Conservation (phyloP, 192 early-diverging fungal genomes). For the Endogone sp. region DNA sequence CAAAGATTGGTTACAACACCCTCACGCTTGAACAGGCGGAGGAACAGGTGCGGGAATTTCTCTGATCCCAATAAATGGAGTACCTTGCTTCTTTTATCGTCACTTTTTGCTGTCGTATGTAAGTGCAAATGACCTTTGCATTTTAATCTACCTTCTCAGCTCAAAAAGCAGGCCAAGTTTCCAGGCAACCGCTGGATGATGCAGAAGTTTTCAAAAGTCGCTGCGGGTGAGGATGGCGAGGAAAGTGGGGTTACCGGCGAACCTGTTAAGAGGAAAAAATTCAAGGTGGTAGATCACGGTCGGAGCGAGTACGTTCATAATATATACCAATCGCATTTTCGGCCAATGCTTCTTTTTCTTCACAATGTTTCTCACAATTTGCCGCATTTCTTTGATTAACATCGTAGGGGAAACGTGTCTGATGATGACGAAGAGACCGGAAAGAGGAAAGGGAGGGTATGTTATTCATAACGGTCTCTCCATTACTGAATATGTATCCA, state of each 20-base stretch:
- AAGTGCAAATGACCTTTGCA: too few species aligned
- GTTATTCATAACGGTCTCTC: background rate
- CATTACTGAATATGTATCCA: background rate
- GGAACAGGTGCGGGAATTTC: constrained; percentile 49
- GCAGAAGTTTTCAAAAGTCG: constrained; percentile 9
- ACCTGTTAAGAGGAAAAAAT: constrained; percentile 7
- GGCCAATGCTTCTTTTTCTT: too few species aligned
- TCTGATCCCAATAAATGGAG: too few species aligned
- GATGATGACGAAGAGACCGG: constrained; percentile 16
- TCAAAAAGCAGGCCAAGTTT: constrained; percentile 43
- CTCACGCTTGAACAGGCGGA: constrained; percentile 75
- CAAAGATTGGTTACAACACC: constrained; percentile 58
- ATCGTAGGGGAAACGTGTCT: background rate
- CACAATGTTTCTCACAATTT: too few species aligned
- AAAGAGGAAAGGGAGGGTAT: background rate
- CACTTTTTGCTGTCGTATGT: too few species aligned
- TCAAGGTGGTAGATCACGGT: constrained; percentile 40
- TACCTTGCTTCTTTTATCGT: too few species aligned
- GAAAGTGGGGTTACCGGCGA: constrained; percentile 27
- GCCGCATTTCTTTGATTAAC: background rate
- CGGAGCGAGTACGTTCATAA: constrained; percentile 20
- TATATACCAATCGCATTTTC: too few species aligned
- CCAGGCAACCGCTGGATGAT: constrained; percentile 52
- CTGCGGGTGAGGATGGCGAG: constrained; percentile 33
- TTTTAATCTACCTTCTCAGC: constrained; percentile 10